Evolutionary conservation across 2,329 filamentous ascomycete species (phyloP).

Genomic region (Aspergillus melleus): DNA sequence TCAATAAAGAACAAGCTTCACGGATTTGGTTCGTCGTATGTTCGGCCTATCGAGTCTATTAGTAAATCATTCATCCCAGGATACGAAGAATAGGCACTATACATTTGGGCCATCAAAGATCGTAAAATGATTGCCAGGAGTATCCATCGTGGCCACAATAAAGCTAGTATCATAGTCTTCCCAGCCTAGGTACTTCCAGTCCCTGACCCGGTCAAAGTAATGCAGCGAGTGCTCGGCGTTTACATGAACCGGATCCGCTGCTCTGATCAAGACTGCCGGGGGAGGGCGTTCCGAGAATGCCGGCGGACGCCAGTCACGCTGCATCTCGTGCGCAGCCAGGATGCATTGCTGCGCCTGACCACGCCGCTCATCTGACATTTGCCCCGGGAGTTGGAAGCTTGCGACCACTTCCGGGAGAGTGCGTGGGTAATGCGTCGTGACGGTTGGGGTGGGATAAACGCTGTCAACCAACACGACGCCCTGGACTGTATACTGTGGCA

Average conservation of each 20-base stretch:
- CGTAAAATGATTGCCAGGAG: constrained; percentile 8
- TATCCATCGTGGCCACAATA: neutral
- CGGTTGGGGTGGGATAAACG: constrained; percentile 1
- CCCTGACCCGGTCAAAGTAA: constrained; percentile 1
- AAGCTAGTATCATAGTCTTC: constrained; percentile 5
- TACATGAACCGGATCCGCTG: neutral
- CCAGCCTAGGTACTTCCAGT: constrained; percentile 4
- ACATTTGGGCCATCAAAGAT: constrained; percentile 4
- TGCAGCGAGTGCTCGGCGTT: neutral
- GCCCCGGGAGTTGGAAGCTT: constrained; percentile 1
- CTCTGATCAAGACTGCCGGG: neutral
- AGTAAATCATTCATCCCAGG: neutral
- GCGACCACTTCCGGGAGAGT: constrained; percentile 1
- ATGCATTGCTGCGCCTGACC: constrained; percentile 2
- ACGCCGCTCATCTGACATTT: neutral
- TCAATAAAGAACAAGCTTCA: neutral
- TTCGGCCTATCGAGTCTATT: neutral
- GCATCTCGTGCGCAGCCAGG: constrained; percentile 2
- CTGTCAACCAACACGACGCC: constrained; percentile 8
- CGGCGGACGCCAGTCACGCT: constrained; percentile 3
- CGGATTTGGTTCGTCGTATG: neutral
- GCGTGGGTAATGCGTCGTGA: neutral
- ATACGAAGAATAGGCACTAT: neutral
- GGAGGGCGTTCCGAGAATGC: neutral
- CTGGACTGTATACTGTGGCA: constrained; percentile 6